Base-by-base conservation (phyloP, 306 rosid genomes). In the Castanopsis chinensis region DNA sequence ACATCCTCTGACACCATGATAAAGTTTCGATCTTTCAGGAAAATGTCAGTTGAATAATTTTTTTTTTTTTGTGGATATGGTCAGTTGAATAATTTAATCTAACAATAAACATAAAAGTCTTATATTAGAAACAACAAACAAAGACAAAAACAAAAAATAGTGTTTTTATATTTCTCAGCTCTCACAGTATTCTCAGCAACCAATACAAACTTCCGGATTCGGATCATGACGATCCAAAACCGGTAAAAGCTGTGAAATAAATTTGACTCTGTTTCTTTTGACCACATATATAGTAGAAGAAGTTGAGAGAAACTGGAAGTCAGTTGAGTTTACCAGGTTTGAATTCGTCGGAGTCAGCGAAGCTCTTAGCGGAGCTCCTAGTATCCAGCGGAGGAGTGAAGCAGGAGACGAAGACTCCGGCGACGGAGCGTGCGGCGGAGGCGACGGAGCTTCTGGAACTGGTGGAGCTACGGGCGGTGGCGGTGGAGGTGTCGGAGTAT, bases 341-440 rank as follows among this genome's bases (percentile, higher is more conserved):
- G 75, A 80, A 91, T 27, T 90, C 91, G 23, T 60, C 89, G 37
- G 92, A 84, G 71, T 85, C 89, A 1, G 59, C 82, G 52, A 84
- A 6, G 71, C 84, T 83, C 77, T 23, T 70, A 28, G 91, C 75
- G 35, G 94, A 88, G 74, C 21, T 84, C 33, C 58, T 84, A 5
- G 72, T n/a, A 32, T 89, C 90, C 3, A 41, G 11, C 78, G 98
- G 97, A 19, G 97, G 93, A 1, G 91, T 80, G 83, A 96, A 91
- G 88, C 99, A 93, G 10, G 86, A 63, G 14, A 80, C 43, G 54
- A 96, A 91, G 19, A 84, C 74, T 57, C 94, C 90, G 3, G 84
- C 92, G 8, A 93, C 57, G 6, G 96, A 86, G 49, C 84, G 88
- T 7, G 93, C 94, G 3, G 88, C 98, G 27, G 75, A 74, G 6